These are phyloP conservation scores for Santalum album DNA, from an alignment of 164 flowering plant species.

Conservation along the genomic window DNA sequence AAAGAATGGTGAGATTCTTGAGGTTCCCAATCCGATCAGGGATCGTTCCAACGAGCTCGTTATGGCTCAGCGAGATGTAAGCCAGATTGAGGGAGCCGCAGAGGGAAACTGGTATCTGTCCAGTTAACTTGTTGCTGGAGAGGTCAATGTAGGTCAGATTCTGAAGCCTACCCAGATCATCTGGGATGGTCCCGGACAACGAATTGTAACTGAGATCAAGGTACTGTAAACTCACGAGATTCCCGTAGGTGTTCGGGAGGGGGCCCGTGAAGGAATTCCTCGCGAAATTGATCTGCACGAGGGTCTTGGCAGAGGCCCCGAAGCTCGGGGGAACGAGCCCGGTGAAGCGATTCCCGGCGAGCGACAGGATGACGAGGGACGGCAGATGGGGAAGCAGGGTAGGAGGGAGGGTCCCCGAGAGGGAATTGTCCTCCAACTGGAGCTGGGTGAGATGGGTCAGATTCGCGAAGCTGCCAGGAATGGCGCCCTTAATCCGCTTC, in stretches of 20 bases:
- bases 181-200: constrained; percentile 64
- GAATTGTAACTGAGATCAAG: constrained; percentile 73
- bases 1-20: constrained; percentile 53
- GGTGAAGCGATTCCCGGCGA: constrained; percentile 51
- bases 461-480: constrained; percentile 60
- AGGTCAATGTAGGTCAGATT: constrained; percentile 61
- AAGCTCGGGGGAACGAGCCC: constrained; percentile 61
- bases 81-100: constrained; percentile 32
- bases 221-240: constrained; percentile 37
- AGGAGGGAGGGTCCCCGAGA: constrained; percentile 62
- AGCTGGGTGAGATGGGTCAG: constrained; percentile 54
- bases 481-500: constrained; percentile 59
- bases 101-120: constrained; percentile 53
- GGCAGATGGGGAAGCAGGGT: constrained; percentile 40
- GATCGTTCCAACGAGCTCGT: constrained; percentile 57
- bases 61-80: constrained; percentile 53
- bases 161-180: constrained; percentile 42
- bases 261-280: constrained; percentile 56
- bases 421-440: constrained; percentile 62
- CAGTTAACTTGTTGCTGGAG: constrained; percentile 64
- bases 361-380: constrained; percentile 43
- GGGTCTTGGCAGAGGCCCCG: constrained; percentile 36
- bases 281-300: constrained; percentile 44
- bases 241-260: constrained; percentile 50
- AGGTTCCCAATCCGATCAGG: constrained; percentile 55